A percentile compares a stretch with the other conserved stretches of the same genome.
phyloP scores from a whole-genome alignment of 2,329 filamentous ascomycete genomes.

The Diaporthe sp. region DNA sequence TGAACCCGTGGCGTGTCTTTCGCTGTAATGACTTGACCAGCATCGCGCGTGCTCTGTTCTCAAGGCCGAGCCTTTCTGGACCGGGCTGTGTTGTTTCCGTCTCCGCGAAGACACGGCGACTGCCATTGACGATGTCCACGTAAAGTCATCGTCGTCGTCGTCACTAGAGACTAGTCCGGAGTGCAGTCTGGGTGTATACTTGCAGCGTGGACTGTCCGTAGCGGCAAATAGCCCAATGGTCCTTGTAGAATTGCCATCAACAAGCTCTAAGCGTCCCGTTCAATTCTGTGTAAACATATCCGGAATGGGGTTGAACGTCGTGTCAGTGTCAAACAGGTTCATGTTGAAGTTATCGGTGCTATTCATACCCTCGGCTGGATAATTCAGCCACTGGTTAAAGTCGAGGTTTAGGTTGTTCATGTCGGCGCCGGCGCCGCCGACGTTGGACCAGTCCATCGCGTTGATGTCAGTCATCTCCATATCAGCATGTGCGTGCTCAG shows the following conservation, averaged over 20 bases:
- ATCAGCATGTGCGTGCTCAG: constrained; percentile 56
- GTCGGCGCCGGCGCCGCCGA: constrained; percentile 50
- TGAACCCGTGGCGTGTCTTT: neutral
- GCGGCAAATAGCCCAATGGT: too few species aligned
- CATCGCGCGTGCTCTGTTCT: neutral
- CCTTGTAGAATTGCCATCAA: neutral
- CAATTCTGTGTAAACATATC: neutral
- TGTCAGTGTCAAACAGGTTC: constrained; percentile 48
- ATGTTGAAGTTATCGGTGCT: constrained; percentile 55
- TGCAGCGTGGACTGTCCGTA: neutral
- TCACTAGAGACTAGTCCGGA: neutral
- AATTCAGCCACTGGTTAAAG: constrained; percentile 72
- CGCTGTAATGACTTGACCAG: neutral
- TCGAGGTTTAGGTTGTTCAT: constrained; percentile 60
- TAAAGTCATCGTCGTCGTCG: neutral
- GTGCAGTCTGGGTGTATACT: neutral
- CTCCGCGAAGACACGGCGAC: neutral
- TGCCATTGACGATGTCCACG: neutral
- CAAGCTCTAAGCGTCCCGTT: neutral
- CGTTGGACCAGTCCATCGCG: constrained; percentile 68
- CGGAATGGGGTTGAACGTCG: neutral
- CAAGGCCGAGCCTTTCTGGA: neutral
- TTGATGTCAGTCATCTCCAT: constrained; percentile 62
- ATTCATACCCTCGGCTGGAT: constrained; percentile 64
- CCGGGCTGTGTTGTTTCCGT: neutral